phyloP scores from a whole-genome alignment of 768 basidiomycete genomes.

The Hortiboletus flavorubellus region DNA sequence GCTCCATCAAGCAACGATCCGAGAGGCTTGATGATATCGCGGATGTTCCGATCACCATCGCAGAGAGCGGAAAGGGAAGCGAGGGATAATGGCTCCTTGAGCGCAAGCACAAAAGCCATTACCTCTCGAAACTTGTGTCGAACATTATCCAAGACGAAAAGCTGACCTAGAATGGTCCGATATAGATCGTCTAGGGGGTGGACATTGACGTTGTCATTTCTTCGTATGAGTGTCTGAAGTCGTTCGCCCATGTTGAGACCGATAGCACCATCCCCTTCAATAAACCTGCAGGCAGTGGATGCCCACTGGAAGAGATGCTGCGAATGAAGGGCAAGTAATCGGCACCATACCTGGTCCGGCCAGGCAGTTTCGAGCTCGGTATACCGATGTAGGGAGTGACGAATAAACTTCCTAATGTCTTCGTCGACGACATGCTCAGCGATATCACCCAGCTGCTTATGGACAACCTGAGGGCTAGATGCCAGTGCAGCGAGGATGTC shows the following conservation, averaged over 20 bases:
- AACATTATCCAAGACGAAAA: constrained; percentile 7
- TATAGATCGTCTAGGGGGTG: constrained; percentile 21
- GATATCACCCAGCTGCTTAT: constrained; percentile 15
- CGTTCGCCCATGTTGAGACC: constrained; percentile 14
- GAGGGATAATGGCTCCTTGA: constrained; percentile 20
- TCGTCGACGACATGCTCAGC: constrained; percentile 10
- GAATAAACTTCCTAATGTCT: constrained; percentile 16
- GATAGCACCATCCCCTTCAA: constrained; percentile 18
- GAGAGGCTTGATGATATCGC: constrained; percentile 16
- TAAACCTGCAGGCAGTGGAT: constrained; percentile 27
- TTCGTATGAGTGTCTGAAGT: constrained; percentile 10
- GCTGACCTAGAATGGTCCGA: constrained; percentile 15
- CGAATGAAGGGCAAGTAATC: constrained; percentile 20
- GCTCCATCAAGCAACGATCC: constrained; percentile 24
- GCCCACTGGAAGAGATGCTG: constrained; percentile 36
- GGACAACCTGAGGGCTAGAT: constrained; percentile 3
- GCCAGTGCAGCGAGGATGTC: constrained; percentile 17
- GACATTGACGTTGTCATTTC: background rate
- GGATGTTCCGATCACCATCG: constrained; percentile 1
- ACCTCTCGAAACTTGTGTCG: constrained; percentile 19
- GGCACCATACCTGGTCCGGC: constrained; percentile 22
- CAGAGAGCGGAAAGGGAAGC: constrained; percentile 15
- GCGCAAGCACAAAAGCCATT: constrained; percentile 16
- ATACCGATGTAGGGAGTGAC: constrained; percentile 8
- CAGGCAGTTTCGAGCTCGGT: constrained; percentile 15